Percentiles rank a stretch among this genome's conserved stretches.
Evolutionary conservation across 257 asterid genomes (phyloP).

Genomic region (Solanum paucissectum): DNA sequence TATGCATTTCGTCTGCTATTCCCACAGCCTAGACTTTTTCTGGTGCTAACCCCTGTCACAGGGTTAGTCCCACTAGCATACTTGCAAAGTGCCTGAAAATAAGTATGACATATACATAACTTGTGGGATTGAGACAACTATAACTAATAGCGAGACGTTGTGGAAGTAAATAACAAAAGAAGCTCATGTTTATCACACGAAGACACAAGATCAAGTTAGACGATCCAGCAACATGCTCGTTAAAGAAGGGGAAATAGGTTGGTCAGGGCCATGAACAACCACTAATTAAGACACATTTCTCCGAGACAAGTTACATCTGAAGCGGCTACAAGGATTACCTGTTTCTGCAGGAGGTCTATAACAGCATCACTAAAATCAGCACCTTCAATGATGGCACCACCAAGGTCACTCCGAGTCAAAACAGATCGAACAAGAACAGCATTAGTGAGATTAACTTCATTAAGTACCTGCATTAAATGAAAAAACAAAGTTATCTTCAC

Average conservation of each 20-base stretch:
- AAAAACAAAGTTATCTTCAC: not conserved
- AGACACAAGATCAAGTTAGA: not conserved
- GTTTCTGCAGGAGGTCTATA: constrained; percentile 75
- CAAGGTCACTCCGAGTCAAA: constrained; percentile 89
- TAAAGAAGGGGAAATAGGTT: not conserved
- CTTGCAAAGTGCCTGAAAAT: constrained; percentile 79
- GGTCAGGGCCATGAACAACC: not conserved
- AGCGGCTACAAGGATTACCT: constrained; percentile 24
- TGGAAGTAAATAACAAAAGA: not conserved
- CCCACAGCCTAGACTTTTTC: constrained; percentile 94
- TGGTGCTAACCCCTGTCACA: constrained; percentile 73
- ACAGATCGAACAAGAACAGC: constrained; percentile 88
- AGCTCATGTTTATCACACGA: not conserved
- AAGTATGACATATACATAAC: not conserved
- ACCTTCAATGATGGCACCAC: constrained; percentile 77
- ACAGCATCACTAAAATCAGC: constrained; percentile 98
- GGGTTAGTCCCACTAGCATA: constrained; percentile 91
- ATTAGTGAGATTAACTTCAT: constrained; percentile 83
- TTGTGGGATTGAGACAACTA: not conserved
- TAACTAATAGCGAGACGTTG: not conserved
- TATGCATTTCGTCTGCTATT: constrained; percentile 80
- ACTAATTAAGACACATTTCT: not conserved
- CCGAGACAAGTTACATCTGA: not conserved
- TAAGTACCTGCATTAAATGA: constrained; percentile 47
- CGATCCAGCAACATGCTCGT: not conserved